Evolutionary conservation across 768 basidiomycete species (phyloP).

Genomic region (Hirschioporus abietinus): DNA sequence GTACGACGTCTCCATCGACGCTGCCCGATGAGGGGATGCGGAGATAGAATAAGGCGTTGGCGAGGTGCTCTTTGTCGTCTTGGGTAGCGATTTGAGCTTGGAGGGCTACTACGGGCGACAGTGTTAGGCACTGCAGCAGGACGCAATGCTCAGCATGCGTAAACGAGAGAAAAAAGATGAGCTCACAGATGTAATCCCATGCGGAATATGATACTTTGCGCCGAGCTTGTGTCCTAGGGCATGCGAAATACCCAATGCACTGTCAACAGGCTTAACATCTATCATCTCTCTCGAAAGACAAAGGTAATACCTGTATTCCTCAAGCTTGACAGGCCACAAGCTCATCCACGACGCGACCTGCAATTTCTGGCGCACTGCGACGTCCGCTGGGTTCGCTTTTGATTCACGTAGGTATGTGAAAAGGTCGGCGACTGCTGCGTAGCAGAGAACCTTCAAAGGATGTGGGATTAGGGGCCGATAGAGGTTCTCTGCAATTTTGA

Average conservation of each 20-base stretch:
- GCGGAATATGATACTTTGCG: constrained; percentile 68
- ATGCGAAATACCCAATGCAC: constrained; percentile 71
- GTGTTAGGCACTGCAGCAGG: constrained; percentile 62
- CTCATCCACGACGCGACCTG: constrained; percentile 81
- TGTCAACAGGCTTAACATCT: constrained; percentile 20
- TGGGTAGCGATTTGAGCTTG: constrained; percentile 52
- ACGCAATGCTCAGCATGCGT: background rate
- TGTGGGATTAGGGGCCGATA: constrained; percentile 51
- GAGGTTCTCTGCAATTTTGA: constrained; percentile 44
- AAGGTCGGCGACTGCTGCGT: constrained; percentile 62
- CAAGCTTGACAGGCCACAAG: constrained; percentile 58
- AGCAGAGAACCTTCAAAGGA: constrained; percentile 60
- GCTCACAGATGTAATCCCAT: constrained; percentile 78
- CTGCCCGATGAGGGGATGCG: constrained; percentile 57
- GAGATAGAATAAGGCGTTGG: constrained; percentile 53
- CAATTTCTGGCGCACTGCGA: constrained; percentile 61
- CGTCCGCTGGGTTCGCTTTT: constrained; percentile 49
- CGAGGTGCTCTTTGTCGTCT: constrained; percentile 59
- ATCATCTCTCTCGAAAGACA: background rate
- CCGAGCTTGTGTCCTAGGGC: constrained; percentile 70
- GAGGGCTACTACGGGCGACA: constrained; percentile 56
- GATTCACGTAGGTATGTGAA: constrained; percentile 68
- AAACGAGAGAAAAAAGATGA: background rate
- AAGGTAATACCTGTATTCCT: constrained; percentile 44
- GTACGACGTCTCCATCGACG: constrained; percentile 54